Evolutionary conservation across 345 rosid genomes (phyloP), one percentile per base, ranked within the genome.

Genomic region (Eucalyptus grandis): DNA sequence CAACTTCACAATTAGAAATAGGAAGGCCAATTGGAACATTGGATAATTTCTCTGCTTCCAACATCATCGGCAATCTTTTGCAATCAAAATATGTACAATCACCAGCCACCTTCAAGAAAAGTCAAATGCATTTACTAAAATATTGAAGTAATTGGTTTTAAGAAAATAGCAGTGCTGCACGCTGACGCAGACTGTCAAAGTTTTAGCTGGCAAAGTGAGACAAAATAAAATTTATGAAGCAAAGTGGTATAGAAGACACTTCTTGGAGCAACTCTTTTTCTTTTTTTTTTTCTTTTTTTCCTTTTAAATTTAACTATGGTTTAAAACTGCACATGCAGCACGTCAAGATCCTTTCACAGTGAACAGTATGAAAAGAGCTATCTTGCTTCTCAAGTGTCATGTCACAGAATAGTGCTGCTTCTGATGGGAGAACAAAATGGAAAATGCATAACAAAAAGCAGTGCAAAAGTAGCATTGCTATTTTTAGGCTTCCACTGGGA

Each of bases 1-100:
- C 91, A 50, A 96, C 90, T 86, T 93, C 90, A 91, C 98, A 98
- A 77, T 96, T 95, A 77, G 97, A 91, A 87, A 98, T 95, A 54
- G 98, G 98, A 89, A 93, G 88, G 87, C 99, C 99, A 93, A 98
- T 96, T 17, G 99, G 99, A 90, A 98, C 99, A 92, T 94, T 95
- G 90, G 92, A 86, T 90, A 97, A 90, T 47, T 90, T 89, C 90
- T 93, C 95, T n/a, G 88, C 92, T 91, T 94, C 95, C 93, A 97
- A 93, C 91, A 98, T 92, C 87, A 81, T 87, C n/a, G 96, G 96
- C 94, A 98, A 90, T 91, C 90, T 92, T 91, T 95, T 93, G 95
- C 98, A 98, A 93, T 98, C 99, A 92, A 96, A 98, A 92, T 94
- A 97, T 58, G 95, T 94, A 92, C 98, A 97, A 92, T 98, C 99